These are phyloP conservation scores for Globisporangium emineosum DNA, from an alignment of 352 stramenopile genomes.

Conservation along the genomic window DNA sequence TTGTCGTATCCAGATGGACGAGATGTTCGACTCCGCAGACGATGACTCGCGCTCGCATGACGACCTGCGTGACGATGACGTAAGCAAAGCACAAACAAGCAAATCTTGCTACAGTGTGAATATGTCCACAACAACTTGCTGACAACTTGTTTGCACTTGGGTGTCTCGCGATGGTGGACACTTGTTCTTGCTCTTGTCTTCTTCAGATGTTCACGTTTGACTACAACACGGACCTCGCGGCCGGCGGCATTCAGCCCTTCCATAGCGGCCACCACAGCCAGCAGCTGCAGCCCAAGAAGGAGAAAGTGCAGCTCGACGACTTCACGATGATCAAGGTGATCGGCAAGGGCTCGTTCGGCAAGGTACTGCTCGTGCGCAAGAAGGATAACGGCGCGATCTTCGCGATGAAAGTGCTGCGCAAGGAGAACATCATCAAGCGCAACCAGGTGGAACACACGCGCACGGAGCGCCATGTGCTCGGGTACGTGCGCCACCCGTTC, in stretches of 20 bases:
- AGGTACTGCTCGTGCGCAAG: slow-evolving; percentile 88
- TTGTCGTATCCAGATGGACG: slow-evolving; percentile 21
- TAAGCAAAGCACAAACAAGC: slow-evolving; percentile 5
- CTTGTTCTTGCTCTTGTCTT: neutral
- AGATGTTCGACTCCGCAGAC: slow-evolving; percentile 72
- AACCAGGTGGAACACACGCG: slow-evolving; percentile 97
- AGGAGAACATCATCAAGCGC: slow-evolving; percentile 91
- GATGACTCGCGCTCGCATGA: slow-evolving; percentile 62
- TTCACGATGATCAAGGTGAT: slow-evolving; percentile 89
- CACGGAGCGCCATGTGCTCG: slow-evolving; percentile 95
- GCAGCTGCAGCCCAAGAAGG: slow-evolving; percentile 33
- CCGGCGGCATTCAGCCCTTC: slow-evolving; percentile 21
- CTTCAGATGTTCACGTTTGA: slow-evolving; percentile 71
- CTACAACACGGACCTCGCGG: slow-evolving; percentile 61
- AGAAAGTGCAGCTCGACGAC: slow-evolving; percentile 88
- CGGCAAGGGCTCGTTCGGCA: slow-evolving; percentile 87
- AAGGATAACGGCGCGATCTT: slow-evolving; percentile 90
- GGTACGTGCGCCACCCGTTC: slow-evolving; percentile 95
- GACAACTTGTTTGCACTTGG: slow-evolving; percentile 2
- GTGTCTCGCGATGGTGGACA: neutral
- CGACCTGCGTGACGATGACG: slow-evolving; percentile 29
- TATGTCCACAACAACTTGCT: neutral
- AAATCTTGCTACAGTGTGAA: neutral
- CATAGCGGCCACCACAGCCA: slow-evolving; percentile 24
- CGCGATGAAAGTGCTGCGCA: slow-evolving; percentile 90